Evolutionary conservation across 1,139 yeast genomes (phyloP), one percentile per base, ranked within the genome.

Genomic region (Taphrina populina): DNA sequence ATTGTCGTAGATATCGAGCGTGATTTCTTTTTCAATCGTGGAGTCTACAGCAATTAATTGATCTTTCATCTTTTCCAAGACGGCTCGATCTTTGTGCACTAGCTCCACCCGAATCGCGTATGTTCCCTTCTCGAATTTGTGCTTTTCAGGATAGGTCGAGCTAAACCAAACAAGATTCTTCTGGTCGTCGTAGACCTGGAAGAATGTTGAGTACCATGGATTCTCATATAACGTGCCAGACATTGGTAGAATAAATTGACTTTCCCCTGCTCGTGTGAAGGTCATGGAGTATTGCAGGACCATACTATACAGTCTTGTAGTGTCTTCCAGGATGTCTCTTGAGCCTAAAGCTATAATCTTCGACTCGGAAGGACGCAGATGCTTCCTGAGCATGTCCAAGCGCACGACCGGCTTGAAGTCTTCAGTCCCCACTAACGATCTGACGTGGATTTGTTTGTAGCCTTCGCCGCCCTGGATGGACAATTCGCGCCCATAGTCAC

Each of bases 111-210:
- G 37, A 11, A 39, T 23, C 17, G 45, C 27, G 23, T 58, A 57
- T 10, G 53, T 49, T 15, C 55, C 55, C 37, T 45, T 52, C 34
- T 51, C 52, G 20, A 58, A 46, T 17, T 39, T 49, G 41, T 49
- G 46, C 21, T 51, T 37, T n/a, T 41, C 44, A 2, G 58, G 53
- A 11, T 57, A 49, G 13, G 44, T 27, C 24, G 49, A 58, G 19
- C 56, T 52, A 43, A 57, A 58, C 36, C 29, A 49, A 33, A 58
- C 49, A 7, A 46, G 51, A 21, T 58, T 54, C 56, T 56, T 56
- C 36, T 51, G 40, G 13, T 44, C 54, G 41, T 58, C 58, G 21
- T 26, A 56, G 26, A 58, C 55, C 27, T 45, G 51, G 23, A 54
- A 32, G 17, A 58, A 41, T 3, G 53, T 13, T 7, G 54, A 46